Conservation (phyloP, 1,139 yeast species). For the Taphrina wiesneri region DNA sequence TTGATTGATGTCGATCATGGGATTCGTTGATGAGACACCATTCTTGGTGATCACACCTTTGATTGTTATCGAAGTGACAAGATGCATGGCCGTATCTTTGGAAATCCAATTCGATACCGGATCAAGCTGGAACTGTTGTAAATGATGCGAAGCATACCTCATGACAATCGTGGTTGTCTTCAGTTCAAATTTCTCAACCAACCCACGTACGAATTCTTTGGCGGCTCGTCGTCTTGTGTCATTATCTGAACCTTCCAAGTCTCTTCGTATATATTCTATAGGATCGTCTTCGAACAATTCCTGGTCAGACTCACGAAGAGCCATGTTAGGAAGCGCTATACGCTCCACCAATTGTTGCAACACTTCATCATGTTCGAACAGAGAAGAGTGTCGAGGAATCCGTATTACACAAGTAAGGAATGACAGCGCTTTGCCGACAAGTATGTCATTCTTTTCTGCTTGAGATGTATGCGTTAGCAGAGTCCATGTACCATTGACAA, state of each 20-base stretch:
- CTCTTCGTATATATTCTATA: constrained; percentile 84
- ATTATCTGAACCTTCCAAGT: constrained; percentile 90
- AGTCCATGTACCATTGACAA: constrained; percentile 81
- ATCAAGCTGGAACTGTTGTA: constrained; percentile 53
- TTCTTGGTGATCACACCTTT: constrained; percentile 81
- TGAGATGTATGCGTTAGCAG: constrained; percentile 65
- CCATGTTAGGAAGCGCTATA: constrained; percentile 83
- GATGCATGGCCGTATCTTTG: constrained; percentile 82
- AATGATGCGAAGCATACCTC: constrained; percentile 70
- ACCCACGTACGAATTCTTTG: constrained; percentile 83
- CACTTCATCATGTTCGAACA: constrained; percentile 68
- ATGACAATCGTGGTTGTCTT: constrained; percentile 73
- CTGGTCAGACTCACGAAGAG: constrained; percentile 75
- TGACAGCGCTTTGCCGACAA: constrained; percentile 76
- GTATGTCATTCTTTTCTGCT: constrained; percentile 77
- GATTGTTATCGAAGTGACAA: constrained; percentile 86
- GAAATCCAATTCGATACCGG: constrained; percentile 65
- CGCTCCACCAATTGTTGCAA: constrained; percentile 76
- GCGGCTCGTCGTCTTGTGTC: constrained; percentile 91
- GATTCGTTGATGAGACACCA: constrained; percentile 82
- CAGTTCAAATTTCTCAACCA: constrained; percentile 76
- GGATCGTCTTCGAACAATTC: constrained; percentile 97
- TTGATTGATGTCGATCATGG: constrained; percentile 78
- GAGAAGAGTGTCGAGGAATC: constrained; percentile 60
- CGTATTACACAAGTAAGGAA: constrained; percentile 81